Conservation (phyloP, 768 basidiomycete genomes). For the Tylopilus rubrobrunneus region DNA sequence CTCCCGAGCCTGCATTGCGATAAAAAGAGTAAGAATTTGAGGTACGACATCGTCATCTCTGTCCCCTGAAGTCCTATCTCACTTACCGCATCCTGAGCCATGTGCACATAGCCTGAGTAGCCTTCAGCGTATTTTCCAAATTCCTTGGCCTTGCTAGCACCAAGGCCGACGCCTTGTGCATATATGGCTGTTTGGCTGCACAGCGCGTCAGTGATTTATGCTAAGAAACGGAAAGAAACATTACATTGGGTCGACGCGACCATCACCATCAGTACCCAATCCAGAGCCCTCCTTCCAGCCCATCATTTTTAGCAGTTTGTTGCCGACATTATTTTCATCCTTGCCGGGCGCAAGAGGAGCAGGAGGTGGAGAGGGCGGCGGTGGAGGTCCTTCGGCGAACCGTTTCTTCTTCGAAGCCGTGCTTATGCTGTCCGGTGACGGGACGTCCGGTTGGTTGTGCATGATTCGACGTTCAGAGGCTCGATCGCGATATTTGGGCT, state of each 20-base stretch:
- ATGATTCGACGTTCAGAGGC: conserved; percentile 87
- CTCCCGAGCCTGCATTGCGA: conserved; percentile 33
- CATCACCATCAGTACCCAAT: conserved; percentile 77
- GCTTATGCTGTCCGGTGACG: conserved; percentile 49
- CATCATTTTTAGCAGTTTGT: conserved; percentile 95
- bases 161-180: conserved; percentile 82
- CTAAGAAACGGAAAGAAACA: conserved; percentile 9
- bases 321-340: conserved; percentile 85
- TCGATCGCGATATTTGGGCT: conserved; percentile 91
- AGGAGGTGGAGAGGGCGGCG: conserved; percentile 59
- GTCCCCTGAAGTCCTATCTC: conserved; percentile 16
- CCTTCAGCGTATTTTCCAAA: conserved; percentile 68
- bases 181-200: conserved; percentile 79
- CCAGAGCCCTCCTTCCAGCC: conserved; percentile 94
- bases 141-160: conserved; percentile 89
- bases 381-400: conserved; percentile 52
- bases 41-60: conserved; percentile 16
- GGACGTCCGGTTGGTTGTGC: conserved; percentile 89
- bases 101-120: conserved; percentile 64
- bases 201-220: conserved; percentile 7
- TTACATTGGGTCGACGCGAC: conserved; percentile 84
- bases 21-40: conserved; percentile 24
- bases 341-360: conserved; percentile 66
- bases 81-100: conserved; percentile 69
- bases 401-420: conserved; percentile 40